Conservation (phyloP, 1,139 yeast species). For the Debaryomycetaceae sp. region DNA sequence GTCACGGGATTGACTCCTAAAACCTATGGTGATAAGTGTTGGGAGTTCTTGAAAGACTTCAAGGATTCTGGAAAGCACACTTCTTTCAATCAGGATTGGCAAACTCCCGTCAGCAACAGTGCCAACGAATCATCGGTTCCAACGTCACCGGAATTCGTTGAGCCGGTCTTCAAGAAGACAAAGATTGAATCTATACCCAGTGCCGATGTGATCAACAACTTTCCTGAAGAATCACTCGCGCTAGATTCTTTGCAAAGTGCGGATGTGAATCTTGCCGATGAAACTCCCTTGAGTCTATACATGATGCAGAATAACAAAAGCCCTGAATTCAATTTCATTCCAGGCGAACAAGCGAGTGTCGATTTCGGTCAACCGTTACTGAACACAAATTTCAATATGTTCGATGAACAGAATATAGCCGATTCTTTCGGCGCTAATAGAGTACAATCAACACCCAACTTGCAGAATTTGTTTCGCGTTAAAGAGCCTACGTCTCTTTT, state of each 20-base stretch:
- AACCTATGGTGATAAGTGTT: constrained; percentile 84
- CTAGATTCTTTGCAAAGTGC: not conserved
- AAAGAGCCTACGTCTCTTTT: constrained; percentile 7
- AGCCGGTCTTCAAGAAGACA: constrained; percentile 11
- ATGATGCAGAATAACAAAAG: not conserved
- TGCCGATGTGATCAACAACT: constrained; percentile 2
- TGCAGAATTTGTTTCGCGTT: constrained; percentile 13
- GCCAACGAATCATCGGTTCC: constrained; percentile 7
- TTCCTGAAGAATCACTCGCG: constrained; percentile 1
- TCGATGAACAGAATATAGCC: constrained; percentile 4
- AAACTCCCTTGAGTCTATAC: not conserved
- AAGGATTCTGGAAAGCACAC: constrained; percentile 20
- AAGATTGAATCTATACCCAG: constrained; percentile 10
- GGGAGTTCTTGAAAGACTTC: constrained; percentile 55
- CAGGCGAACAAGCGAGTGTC: constrained; percentile 7
- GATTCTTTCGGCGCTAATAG: constrained; percentile 9
- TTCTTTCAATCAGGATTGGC: constrained; percentile 8
- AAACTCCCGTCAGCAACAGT: constrained; percentile 10
- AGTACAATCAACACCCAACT: constrained; percentile 29
- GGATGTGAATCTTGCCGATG: not conserved
- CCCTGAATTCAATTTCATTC: not conserved
- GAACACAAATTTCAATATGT: constrained; percentile 13
- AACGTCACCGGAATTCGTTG: constrained; percentile 11
- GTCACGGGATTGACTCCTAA: constrained; percentile 86
- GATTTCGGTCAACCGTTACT: constrained; percentile 12